phyloP scores from a whole-genome alignment of 2,329 filamentous ascomycete genomes.

The Neonectria neomacrospora region DNA sequence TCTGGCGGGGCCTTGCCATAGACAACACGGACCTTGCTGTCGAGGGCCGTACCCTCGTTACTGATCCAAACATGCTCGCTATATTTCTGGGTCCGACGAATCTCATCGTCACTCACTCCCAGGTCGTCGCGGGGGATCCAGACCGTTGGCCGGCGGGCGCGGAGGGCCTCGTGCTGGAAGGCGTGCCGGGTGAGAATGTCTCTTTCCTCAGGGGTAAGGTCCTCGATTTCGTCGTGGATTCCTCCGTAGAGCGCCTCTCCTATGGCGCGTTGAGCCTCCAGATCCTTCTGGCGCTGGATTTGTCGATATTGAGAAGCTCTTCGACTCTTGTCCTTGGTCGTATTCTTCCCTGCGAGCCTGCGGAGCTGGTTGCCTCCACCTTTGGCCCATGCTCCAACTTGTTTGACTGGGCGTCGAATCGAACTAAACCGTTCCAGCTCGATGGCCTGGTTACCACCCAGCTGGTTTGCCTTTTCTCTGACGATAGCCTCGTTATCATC shows the following conservation, averaged over 20 bases:
- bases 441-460: conserved; percentile 52
- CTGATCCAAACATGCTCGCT: conserved; percentile 91
- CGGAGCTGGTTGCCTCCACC: conserved; percentile 61
- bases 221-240: conserved; percentile 92
- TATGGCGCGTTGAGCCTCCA: conserved; percentile 78
- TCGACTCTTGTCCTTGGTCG: conserved; percentile 43
- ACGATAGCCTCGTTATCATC: conserved; percentile 56
- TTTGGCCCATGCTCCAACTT: conserved; percentile 52
- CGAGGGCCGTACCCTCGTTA: conserved; percentile 89
- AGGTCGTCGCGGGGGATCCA: conserved; percentile 95
- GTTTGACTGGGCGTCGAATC: conserved; percentile 58
- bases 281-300: conserved; percentile 65
- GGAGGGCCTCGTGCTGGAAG: conserved; percentile 89
- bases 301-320: conserved; percentile 60
- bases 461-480: conserved; percentile 37
- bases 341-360: conserved; percentile 52
- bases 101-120: conserved; percentile 92
- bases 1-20: conserved; percentile 89
- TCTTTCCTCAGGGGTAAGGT: conserved; percentile 88
- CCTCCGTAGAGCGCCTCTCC: conserved; percentile 87
- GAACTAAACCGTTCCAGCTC: conserved; percentile 55
- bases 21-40: conserved; percentile 83
- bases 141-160: conserved; percentile 85
- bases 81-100: conserved; percentile 78
- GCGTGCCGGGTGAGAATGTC: conserved; percentile 86